These are phyloP conservation scores for Yarrowia hollandica DNA, from an alignment of 805 yeast genomes.

Conservation along the genomic window DNA sequence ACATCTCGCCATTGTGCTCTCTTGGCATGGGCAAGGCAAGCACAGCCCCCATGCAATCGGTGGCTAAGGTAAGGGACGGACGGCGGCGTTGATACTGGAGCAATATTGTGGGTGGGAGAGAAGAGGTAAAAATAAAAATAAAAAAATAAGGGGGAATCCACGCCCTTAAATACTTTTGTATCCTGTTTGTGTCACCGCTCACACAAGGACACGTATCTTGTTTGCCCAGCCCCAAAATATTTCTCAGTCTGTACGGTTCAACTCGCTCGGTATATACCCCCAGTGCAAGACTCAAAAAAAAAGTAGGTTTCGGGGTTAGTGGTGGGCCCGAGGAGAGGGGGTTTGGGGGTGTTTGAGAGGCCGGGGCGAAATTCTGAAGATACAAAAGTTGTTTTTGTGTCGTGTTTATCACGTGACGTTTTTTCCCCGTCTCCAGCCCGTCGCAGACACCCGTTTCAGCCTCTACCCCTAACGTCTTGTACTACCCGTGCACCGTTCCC, in stretches of 20 bases:
- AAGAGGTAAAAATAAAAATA: no score
- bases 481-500: neutral
- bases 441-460: neutral
- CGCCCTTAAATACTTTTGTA: neutral
- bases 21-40: no score
- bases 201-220: no score
- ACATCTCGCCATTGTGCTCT: conserved; percentile 22
- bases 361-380: neutral
- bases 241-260: no score
- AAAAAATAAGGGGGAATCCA: neutral
- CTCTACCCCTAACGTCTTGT: neutral
- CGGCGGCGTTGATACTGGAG: no score
- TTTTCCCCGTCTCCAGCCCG: neutral
- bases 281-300: no score
- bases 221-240: no score
- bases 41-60: conserved; percentile 20
- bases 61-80: conserved; percentile 23
- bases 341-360: neutral
- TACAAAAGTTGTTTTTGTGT: neutral
- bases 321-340: neutral
- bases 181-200: neutral
- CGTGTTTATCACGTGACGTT: neutral
- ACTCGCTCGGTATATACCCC: no score
- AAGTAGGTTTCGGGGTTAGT: conserved; percentile 16
- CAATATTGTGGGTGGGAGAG: no score